Base-by-base conservation (phyloP, 345 rosid genomes). In the Citrus trifoliata region DNA sequence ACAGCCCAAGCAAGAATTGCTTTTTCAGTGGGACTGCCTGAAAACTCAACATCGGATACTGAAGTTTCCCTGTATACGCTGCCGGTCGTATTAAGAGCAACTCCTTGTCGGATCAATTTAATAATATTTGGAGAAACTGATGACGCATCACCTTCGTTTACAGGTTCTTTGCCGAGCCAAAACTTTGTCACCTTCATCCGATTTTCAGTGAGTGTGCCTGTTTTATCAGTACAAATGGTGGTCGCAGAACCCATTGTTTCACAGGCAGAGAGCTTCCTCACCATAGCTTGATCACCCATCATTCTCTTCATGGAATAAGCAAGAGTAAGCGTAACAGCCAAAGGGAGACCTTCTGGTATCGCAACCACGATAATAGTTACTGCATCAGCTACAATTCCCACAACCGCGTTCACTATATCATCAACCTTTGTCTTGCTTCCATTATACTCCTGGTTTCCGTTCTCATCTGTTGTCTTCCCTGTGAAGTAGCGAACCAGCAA, bases 211-310 rank as follows among this genome's bases (percentile, higher is more conserved):
- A 95, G 88, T n/a, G 95, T 91, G 16, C 97, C 97, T 9, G 97
- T 93, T 86, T 90, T 95, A 42, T 93, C 93, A 0, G 95, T 94
- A 70, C 96, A 93, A 1, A 94, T 89, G 13, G 82, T 83, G 4
- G 95, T 90, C 1, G 96, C 95, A 10, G 94, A 94, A n/a, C 97
- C 95, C 93, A 94, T 94, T 3, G 96, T 92, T 78, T 94, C 98
- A 35, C 97, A 93, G 4, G 98, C 93, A 0, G 95, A 82, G 22
- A 91, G 88, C 84, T 90, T 90, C 53, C 95, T 83, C 51, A 93
- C 98, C 95, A 91, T 90, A n/a, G 96, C 96, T 56, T 93, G 87
- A 85, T 90, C 94, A 22, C 71, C 79, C 94, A 93, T 93, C 95
- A 92, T 94, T 37, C 88, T 84, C 85, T 91, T 92, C 95, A 94